Evolutionary conservation across 2,329 filamentous ascomycete species (phyloP), one percentile per base, ranked within the genome.

Genomic region (Phaeosphaeriaceae sp.): DNA sequence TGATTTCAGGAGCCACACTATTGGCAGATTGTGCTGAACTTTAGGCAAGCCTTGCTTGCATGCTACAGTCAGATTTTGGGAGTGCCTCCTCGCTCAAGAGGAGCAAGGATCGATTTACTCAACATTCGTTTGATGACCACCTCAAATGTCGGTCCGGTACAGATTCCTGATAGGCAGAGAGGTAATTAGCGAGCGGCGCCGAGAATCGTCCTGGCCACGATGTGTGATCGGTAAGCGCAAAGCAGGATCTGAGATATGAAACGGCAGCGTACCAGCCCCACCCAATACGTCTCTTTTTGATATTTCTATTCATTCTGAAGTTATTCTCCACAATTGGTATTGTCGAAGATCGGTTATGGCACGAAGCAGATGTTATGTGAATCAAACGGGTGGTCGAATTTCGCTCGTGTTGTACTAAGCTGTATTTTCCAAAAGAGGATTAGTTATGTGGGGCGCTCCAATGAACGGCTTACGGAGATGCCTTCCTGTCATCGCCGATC

Each of bases 171-270:
- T 20, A 26, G 11, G 23, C 23, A 26, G 23, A 26, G 11, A 11
- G 23, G 23, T 37, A 43, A 28, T 35, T 23, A n/a, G 32, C 17
- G 18, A 35, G 32, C 32, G 21, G 32, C 32, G 18, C n/a, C n/a
- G n/a, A n/a, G 33, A 28, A 20, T 9, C 26, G 30, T 38, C 23
- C 23, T 41, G 33, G 37, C 42, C 26, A 21, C n/a, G 18, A 12
- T 33, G 23, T 46, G 16, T 54, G 46, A 56, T 56, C 53, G 53
- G 53, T 56, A 46, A 54, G 46, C 35, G 35, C 26, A 40, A 45
- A 40, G 36, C 50, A 29, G 30, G 42, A 48, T 33, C 43, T 40
- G 23, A 37, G 40, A 33, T 26, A 16, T 42, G 40, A 45, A 42
- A 47, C 50, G 34, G 34, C 28, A 34, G 12, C 12, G 32, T 34